Base-by-base conservation (phyloP, 768 basidiomycete species). In the Boletus insuetus region DNA sequence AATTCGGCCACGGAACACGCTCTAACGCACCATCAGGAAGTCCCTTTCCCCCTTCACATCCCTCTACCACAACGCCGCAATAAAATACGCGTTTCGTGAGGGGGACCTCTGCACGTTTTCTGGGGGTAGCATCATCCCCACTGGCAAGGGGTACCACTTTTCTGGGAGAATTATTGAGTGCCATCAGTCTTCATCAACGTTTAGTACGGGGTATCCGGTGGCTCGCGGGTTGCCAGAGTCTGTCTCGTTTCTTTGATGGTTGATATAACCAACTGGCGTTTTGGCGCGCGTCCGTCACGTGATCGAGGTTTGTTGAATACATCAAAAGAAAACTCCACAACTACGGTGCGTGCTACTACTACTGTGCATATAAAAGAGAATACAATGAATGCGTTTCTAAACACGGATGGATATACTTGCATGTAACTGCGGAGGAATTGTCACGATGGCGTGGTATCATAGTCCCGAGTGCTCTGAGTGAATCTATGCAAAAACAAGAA, bases 21-120 rank as follows among this genome's bases (percentile, higher is more conserved):
- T 6, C 5, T 1, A 35, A 69, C 70, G 65, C 68, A 85, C 89
- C 89, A 71, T 85, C 83, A 38, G 84, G 79, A 47, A 90, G 79
- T 54, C 83, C 78, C 61, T 77, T 81, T 7, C 87, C 88, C 59
- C 82, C 79, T 59, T 87, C 87, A 38, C 87, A 84, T 49, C 84
- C 85, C 73, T 97, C 93, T 31, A 96, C 86, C 14, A 96, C 90
- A 19, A 96, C 89, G 42, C 90, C 91, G 66, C 89, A 91, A 67
- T 89, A 89, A 71, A 95, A 96, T 24, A 87, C 89, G 67, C 94
- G 87, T 69, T 81, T 86, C 7, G 88, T 94, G 58, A 83, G 62
- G 48, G 74, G 69, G 32, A 73, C 65, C 11, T 64, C 67, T 17
- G 72, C 70, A 40, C 80, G 58, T 48, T 62, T 74, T 43, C 79